phyloP scores from a whole-genome alignment of 345 rosid genomes.

The Iberis pinnata region DNA sequence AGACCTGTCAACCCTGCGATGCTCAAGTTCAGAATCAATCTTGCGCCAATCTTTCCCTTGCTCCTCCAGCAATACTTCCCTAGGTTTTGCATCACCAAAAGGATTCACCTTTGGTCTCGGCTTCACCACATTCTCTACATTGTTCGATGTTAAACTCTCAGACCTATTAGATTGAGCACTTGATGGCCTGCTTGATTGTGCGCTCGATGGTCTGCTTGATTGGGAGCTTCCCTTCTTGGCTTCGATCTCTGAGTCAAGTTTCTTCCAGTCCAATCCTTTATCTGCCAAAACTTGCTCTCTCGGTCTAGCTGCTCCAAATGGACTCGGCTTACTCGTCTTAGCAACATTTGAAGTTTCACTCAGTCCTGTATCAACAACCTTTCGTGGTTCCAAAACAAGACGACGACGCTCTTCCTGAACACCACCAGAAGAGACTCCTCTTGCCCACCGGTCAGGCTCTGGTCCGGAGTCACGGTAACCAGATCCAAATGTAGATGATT shows the following conservation, averaged over 20 bases:
- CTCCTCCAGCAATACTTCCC: slow-evolving; percentile 82
- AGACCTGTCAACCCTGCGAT: slow-evolving; percentile 69
- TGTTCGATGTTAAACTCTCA: slow-evolving; percentile 57
- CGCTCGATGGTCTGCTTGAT: slow-evolving; percentile 39
- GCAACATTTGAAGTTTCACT: slow-evolving; percentile 28
- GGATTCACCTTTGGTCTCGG: slow-evolving; percentile 84
- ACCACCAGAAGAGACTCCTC: slow-evolving; percentile 42
- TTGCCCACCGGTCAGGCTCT: slow-evolving; percentile 65
- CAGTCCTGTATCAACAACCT: slow-evolving; percentile 37
- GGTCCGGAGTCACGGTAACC: slow-evolving; percentile 54
- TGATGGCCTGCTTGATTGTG: slow-evolving; percentile 64
- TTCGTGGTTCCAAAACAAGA: slow-evolving; percentile 63
- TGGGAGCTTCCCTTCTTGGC: slow-evolving; percentile 46
- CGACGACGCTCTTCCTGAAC: slow-evolving; percentile 53
- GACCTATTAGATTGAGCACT: slow-evolving; percentile 81
- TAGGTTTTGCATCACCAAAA: slow-evolving; percentile 91
- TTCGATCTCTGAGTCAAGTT: slow-evolving; percentile 67
- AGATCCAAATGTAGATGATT: slow-evolving; percentile 57
- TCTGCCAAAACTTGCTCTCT: slow-evolving; percentile 88
- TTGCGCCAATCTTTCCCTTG: slow-evolving; percentile 91
- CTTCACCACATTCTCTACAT: slow-evolving; percentile 41
- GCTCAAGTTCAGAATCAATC: slow-evolving; percentile 81
- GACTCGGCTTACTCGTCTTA: slow-evolving; percentile 56
- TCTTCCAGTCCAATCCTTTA: slow-evolving; percentile 94
- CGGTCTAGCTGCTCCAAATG: slow-evolving; percentile 94